phyloP scores from a whole-genome alignment of 108 stramenopile genomes.

The Skeletonema costatum region DNA sequence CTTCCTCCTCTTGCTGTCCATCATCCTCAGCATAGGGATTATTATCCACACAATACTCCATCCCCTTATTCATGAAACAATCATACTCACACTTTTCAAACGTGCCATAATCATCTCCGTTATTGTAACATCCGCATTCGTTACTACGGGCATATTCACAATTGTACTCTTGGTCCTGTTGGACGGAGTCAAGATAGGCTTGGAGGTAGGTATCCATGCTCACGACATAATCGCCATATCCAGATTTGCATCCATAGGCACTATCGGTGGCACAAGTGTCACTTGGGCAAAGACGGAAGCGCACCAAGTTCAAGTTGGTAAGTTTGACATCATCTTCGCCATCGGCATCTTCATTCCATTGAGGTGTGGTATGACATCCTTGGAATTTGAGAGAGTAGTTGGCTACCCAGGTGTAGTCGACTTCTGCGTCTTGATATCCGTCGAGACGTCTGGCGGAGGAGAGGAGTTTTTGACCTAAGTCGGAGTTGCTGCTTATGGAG shows the following conservation, averaged over 20 bases:
- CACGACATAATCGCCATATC: conserved; percentile 87
- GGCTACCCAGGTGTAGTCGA: conserved; percentile 52
- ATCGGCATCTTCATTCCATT: conserved; percentile 72
- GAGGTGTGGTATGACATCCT: conserved; percentile 81
- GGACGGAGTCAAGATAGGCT: conserved; percentile 57
- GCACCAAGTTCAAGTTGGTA: conserved; percentile 72
- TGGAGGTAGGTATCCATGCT: conserved; percentile 81
- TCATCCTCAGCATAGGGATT: conserved; percentile 70
- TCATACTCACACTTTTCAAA: conserved; percentile 65
- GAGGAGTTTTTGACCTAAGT: conserved; percentile 53
- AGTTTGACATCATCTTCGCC: conserved; percentile 70
- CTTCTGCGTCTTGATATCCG: conserved; percentile 28
- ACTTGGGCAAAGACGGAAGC: conserved; percentile 84
- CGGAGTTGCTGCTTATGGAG: conserved; percentile 55
- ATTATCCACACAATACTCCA: conserved; percentile 62
- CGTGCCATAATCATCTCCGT: conserved; percentile 56
- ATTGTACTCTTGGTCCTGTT: conserved; percentile 55
- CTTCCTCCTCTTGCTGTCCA: conserved; percentile 22
- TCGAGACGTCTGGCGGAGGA: conserved; percentile 64
- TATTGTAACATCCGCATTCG: conserved; percentile 16
- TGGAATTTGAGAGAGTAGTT: conserved; percentile 66
- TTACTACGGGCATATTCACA: conserved; percentile 41
- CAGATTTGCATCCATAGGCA: conserved; percentile 61
- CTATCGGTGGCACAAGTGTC: conserved; percentile 54
- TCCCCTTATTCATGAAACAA: conserved; percentile 62